Percentiles rank a stretch among this genome's conserved stretches.
Evolutionary conservation across 2,329 filamentous ascomycete genomes (phyloP).

Genomic region (Fusarium avenaceum): DNA sequence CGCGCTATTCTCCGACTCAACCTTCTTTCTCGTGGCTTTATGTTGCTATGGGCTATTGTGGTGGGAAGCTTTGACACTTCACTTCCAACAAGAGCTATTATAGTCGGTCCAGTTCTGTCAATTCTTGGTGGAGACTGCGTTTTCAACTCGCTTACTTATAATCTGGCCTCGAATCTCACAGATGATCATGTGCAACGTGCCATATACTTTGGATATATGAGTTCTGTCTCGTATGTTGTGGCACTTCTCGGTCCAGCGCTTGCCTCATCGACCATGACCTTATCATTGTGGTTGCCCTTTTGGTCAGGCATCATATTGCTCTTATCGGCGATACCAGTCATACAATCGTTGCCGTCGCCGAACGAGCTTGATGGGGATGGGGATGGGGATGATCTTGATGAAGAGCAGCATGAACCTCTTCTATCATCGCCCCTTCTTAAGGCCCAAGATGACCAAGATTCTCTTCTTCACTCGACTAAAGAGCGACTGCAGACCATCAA

Average conservation of each 20-base stretch:
- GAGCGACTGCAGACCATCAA: slow-evolving; percentile 49
- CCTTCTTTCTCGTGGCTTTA: slow-evolving; percentile 53
- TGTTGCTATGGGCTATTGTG: slow-evolving; percentile 46
- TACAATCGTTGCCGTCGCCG: slow-evolving; percentile 31
- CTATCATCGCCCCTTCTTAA: slow-evolving; percentile 57
- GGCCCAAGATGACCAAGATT: slow-evolving; percentile 49
- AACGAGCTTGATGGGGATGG: no score
- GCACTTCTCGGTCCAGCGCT: slow-evolving; percentile 62
- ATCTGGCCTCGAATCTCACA: slow-evolving; percentile 60
- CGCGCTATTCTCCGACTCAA: slow-evolving; percentile 59
- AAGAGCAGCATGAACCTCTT: slow-evolving; percentile 56
- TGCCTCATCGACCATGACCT: slow-evolving; percentile 61
- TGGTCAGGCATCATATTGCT: slow-evolving; percentile 40
- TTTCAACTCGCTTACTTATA: slow-evolving; percentile 64
- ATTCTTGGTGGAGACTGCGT: slow-evolving; percentile 65
- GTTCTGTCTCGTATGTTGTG: slow-evolving; percentile 62
- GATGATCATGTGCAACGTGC: slow-evolving; percentile 61
- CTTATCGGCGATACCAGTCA: slow-evolving; percentile 27
- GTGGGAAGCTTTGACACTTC: slow-evolving; percentile 38
- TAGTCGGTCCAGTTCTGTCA: slow-evolving; percentile 59
- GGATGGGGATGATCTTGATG: slow-evolving; percentile 13
- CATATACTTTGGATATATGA: slow-evolving; percentile 65
- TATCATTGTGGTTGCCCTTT: slow-evolving; percentile 61
- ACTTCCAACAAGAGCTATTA: slow-evolving; percentile 51
- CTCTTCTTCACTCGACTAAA: slow-evolving; percentile 36